These are phyloP conservation scores for Paxillus involutus DNA, from an alignment of 768 basidiomycete species.

Conservation along the genomic window DNA sequence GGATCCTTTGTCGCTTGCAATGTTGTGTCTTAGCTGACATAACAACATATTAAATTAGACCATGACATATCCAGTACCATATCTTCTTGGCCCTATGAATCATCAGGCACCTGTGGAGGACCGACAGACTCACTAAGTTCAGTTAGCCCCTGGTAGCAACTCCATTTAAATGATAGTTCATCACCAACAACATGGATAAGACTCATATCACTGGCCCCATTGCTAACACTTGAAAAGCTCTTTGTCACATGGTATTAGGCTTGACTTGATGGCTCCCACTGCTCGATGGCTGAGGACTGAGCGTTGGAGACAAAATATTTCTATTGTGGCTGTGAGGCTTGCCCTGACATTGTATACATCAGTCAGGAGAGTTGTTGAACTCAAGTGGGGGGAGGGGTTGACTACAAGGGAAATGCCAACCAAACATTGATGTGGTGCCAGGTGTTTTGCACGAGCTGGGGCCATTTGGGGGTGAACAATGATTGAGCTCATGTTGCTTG, in stretches of 20 bases:
- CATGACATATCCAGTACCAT: conserved; percentile 18
- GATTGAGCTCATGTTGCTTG: not conserved
- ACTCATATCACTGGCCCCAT: conserved; percentile 19
- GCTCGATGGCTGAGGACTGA: conserved; percentile 24
- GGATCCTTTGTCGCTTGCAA: too few species aligned
- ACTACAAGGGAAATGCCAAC: conserved; percentile 41
- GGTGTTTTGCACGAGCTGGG: conserved; percentile 16
- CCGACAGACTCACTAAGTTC: conserved; percentile 28
- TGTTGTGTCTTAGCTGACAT: too few species aligned
- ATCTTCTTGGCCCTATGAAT: conserved; percentile 17
- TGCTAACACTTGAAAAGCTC: conserved; percentile 15
- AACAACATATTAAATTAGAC: too few species aligned
- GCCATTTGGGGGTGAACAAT: conserved; percentile 3
- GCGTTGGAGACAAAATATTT: conserved; percentile 24
- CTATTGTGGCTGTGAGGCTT: conserved; percentile 3
- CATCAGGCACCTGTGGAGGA: conserved; percentile 14
- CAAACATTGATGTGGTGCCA: conserved; percentile 31
- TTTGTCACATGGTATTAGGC: conserved; percentile 48
- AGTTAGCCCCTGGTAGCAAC: conserved; percentile 25
- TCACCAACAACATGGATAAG: conserved; percentile 22
- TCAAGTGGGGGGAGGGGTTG: conserved; percentile 41
- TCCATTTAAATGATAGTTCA: conserved; percentile 22
- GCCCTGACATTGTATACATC: not conserved
- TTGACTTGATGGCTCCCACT: conserved; percentile 22
- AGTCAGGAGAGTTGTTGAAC: conserved; percentile 25